A percentile compares a stretch with the other conserved stretches of the same genome.
These are phyloP conservation scores for Cymodocea nodosa DNA, from an alignment of 116 monocot genomes.

Conservation along the genomic window DNA sequence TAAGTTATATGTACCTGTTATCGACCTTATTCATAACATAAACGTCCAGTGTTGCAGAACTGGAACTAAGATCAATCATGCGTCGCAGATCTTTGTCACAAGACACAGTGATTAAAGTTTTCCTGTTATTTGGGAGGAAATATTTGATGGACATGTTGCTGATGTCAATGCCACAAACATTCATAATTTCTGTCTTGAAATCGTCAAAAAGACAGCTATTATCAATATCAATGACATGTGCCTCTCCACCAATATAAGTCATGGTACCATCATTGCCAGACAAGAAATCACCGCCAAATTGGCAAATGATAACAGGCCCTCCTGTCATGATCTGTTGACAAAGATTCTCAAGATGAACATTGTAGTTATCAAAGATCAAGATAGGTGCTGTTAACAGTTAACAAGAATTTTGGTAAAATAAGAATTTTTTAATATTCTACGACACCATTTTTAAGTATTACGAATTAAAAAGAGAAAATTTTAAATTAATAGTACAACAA, in stretches of 20 bases:
- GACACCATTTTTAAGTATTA: too few relatives aligned
- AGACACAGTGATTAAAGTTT: constrained; percentile 30
- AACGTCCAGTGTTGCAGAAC: constrained; percentile 24
- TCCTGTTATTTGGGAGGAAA: constrained; percentile 29
- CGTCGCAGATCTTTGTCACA: constrained; percentile 30
- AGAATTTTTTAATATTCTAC: too few relatives aligned
- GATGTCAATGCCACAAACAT: constrained; percentile 11
- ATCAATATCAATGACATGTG: constrained; percentile 18
- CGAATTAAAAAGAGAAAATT: too few relatives aligned
- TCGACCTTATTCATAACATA: constrained; percentile 24
- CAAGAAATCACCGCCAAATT: constrained; percentile 27
- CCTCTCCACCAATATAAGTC: constrained; percentile 32
- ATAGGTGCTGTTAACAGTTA: too few relatives aligned
- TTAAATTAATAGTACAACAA: too few relatives aligned
- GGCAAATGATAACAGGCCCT: constrained; percentile 29
- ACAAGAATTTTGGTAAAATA: too few relatives aligned
- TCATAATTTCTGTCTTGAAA: constrained; percentile 23
- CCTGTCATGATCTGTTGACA: constrained; percentile 1
- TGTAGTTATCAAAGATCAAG: too few relatives aligned
- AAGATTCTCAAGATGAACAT: too few relatives aligned
- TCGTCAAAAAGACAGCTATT: constrained; percentile 13
- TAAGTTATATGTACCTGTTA: constrained; percentile 16
- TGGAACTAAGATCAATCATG: constrained; percentile 28
- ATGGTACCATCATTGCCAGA: constrained; percentile 15
- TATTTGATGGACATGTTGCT: constrained; percentile 23